Conservation (phyloP, 805 yeast genomes). For the Wickerhamomyces silvicola region DNA sequence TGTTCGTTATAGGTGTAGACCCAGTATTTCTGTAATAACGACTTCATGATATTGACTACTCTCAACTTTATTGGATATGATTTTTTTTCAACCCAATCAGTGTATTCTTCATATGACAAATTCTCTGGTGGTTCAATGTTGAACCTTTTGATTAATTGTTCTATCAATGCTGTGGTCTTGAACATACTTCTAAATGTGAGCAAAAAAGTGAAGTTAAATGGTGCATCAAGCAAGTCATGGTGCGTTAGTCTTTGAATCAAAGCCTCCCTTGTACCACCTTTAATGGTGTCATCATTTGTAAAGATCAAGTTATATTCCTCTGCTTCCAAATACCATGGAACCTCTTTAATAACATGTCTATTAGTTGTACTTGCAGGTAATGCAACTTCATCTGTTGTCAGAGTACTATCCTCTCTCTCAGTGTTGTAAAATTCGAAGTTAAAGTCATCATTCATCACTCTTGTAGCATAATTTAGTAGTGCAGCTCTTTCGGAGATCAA, state of each 20-base stretch:
- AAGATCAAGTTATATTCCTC: constrained; percentile 55
- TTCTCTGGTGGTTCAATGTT: constrained; percentile 81
- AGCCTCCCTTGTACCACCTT: constrained; percentile 80
- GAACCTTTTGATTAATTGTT: constrained; percentile 56
- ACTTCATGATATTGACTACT: constrained; percentile 59
- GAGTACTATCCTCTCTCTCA: constrained; percentile 32
- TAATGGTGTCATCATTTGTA: constrained; percentile 64
- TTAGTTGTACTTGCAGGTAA: constrained; percentile 22
- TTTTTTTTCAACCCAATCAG: constrained; percentile 67
- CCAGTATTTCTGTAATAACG: constrained; percentile 69
- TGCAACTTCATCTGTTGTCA: constrained; percentile 20
- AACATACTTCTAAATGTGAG: constrained; percentile 73
- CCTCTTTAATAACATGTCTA: constrained; percentile 28
- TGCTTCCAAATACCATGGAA: constrained; percentile 69
- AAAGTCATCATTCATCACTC: constrained; percentile 72
- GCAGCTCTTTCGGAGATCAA: constrained; percentile 67
- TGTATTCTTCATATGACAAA: constrained; percentile 72
- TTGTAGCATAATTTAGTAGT: constrained; percentile 63
- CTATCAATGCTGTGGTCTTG: constrained; percentile 56
- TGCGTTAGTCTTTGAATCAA: constrained; percentile 75
- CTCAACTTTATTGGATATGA: constrained; percentile 60
- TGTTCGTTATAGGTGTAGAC: constrained; percentile 49
- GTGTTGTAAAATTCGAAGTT: constrained; percentile 50
- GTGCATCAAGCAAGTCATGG: constrained; percentile 55
- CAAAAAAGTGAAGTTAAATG: constrained; percentile 63